These are phyloP conservation scores for Mycena chlorophos DNA, from an alignment of 768 basidiomycete genomes.

Conservation along the genomic window DNA sequence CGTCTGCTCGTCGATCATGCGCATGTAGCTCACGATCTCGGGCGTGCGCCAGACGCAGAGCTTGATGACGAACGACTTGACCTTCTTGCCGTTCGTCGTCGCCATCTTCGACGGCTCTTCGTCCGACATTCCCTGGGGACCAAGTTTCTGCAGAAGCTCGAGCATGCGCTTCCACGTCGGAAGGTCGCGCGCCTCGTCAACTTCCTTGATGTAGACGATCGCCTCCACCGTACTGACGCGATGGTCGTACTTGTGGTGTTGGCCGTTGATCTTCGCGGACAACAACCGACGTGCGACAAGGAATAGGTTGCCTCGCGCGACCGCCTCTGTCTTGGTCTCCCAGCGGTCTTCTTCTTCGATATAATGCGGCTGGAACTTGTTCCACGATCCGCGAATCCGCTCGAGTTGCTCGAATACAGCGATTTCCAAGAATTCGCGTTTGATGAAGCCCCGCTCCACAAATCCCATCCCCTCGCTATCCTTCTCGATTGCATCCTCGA, in stretches of 20 bases:
- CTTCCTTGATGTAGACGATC: constrained; percentile 10
- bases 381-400: constrained; percentile 2
- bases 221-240: constrained; percentile 4
- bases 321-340: neutral
- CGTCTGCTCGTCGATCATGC: constrained; percentile 7
- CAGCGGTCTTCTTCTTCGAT: neutral
- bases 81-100: neutral
- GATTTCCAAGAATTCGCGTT: neutral
- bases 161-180: constrained; percentile 12
- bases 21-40: constrained; percentile 4
- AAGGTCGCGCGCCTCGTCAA: constrained; percentile 1
- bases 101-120: constrained; percentile 7
- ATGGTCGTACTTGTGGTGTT: neutral
- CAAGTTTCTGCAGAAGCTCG: neutral
- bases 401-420: neutral
- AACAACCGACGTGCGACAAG: neutral
- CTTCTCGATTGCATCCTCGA: neutral
- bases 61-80: constrained; percentile 4
- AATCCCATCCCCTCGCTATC: neutral
- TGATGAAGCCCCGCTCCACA: neutral
- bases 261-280: neutral
- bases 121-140: constrained; percentile 14
- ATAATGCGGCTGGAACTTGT: neutral
- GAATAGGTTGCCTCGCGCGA: neutral
- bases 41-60: constrained; percentile 14